phyloP scores from a whole-genome alignment of 176 grass and related monocot genomes.

The Phoenix dactylifera region DNA sequence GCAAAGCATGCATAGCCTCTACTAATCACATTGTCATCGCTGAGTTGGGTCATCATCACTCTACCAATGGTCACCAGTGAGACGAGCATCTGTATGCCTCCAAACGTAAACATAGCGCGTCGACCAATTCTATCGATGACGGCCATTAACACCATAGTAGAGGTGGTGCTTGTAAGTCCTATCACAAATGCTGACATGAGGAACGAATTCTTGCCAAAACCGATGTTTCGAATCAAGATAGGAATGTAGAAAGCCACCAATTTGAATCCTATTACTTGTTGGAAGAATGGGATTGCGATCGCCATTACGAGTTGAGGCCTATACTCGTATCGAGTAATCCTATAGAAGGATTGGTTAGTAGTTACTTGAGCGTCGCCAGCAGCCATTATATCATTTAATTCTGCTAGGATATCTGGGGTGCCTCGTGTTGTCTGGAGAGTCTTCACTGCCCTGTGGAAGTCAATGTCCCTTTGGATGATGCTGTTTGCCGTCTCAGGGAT shows the following conservation, averaged over 20 bases:
- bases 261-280: conserved; percentile 64
- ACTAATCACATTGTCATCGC: conserved; percentile 44
- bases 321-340: conserved; percentile 50
- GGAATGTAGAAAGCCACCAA: conserved; percentile 65
- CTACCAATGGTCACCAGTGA: conserved; percentile 39
- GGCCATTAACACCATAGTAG: conserved; percentile 47
- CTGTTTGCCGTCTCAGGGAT: conserved; percentile 78
- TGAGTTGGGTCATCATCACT: conserved; percentile 50
- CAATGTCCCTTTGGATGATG: conserved; percentile 39
- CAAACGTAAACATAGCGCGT: conserved; percentile 40
- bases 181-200: conserved; percentile 48
- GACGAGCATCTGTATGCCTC: conserved; percentile 66
- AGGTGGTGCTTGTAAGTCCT: conserved; percentile 37
- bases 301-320: conserved; percentile 58
- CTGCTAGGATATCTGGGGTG: conserved; percentile 39
- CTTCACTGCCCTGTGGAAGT: conserved; percentile 30
- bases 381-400: conserved; percentile 57
- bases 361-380: conserved; percentile 36
- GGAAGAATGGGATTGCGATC: conserved; percentile 53
- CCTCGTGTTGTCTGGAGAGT: conserved; percentile 60
- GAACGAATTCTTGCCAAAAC: conserved; percentile 36
- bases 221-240: conserved; percentile 49
- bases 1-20: conserved; percentile 41
- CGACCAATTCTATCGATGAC: conserved; percentile 51
- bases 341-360: conserved; percentile 30